Evolutionary conservation across 257 asterid genomes (phyloP).

Genomic region (Solanum bulbocastanum): DNA sequence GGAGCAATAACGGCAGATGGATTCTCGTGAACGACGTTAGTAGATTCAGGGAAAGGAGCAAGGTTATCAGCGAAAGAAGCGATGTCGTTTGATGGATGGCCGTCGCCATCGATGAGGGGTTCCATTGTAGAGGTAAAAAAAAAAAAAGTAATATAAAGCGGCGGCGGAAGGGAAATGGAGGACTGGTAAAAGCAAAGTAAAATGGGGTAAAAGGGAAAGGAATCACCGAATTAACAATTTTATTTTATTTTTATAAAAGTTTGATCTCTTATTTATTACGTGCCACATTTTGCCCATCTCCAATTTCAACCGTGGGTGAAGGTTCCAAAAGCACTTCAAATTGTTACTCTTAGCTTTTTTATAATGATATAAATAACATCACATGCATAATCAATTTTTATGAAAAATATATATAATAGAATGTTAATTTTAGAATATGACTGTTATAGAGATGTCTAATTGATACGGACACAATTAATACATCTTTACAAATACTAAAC

Average conservation of each 20-base stretch:
- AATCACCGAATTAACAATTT: not conserved
- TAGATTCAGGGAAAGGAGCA: not conserved
- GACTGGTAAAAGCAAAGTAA: not conserved
- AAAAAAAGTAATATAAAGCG: not conserved
- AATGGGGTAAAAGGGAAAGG: not conserved
- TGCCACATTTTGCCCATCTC: not conserved
- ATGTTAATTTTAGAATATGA: not conserved
- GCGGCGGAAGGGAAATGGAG: not conserved
- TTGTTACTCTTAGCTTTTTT: not conserved
- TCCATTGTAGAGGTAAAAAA: slow-evolving; percentile 6
- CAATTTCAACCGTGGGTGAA: not conserved
- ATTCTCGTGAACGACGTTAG: not conserved
- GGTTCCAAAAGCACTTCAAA: not conserved
- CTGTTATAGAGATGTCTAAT: too few species aligned
- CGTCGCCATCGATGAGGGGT: not conserved
- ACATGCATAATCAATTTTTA: not conserved
- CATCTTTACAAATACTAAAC: not conserved
- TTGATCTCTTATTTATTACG: not conserved
- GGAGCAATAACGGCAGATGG: not conserved
- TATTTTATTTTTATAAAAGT: not conserved
- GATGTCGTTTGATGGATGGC: not conserved
- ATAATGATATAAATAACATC: not conserved
- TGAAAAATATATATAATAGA: not conserved
- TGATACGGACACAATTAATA: not conserved
- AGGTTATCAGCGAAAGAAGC: not conserved